Evolutionary conservation across 169 alveolate species (phyloP), one percentile per base, ranked within the genome.

Genomic region (Prorocentrum cordatum): DNA sequence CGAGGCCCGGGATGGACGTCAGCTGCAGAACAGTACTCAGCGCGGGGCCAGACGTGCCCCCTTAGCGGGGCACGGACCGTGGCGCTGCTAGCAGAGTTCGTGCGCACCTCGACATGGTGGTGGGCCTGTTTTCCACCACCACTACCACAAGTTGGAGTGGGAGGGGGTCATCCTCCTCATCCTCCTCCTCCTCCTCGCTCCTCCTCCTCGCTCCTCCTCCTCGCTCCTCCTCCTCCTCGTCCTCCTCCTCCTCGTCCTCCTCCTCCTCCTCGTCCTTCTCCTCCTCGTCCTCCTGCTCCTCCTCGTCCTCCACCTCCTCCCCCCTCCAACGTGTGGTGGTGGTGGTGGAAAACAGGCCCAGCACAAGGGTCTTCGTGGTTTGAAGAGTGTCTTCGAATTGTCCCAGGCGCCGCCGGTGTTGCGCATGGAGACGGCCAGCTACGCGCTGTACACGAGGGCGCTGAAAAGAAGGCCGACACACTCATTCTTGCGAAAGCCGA

Each of bases 371-470:
- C 64, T 14, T 20, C 16, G 84, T 85, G n/a, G 16, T 42, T 16
- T 42, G 75, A 94, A 94, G 87, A 93, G 94, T 83, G 94, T 95
- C 93, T 95, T 95, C 32, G 97, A 95, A 92, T 96, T 96, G 92
- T 96, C 98, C 97, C 97, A 96, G 7, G 98, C 97, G 42, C 98
- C 97, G 35, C 98, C 98, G 20, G 97, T 73, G 92, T 95, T 95
- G 50, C 96, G 91, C 90, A 94, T 91, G 45, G 96, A 93, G 86
- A 95, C 93, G 29, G 97, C 97, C 93, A 96, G 95, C 87, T 93
- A 95, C 64, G 94, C 94, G 36, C 97, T 96, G 33, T 96, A 94
- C 75, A 95, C 95, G 39, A 97, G 94, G 70, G 97, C 94, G 10
- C 98, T 98, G 70, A 97, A 94, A 54, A 96, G 94, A 33, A 95